Conservation (phyloP, 139 green algal genomes). For the Chlorokybus atmophyticus region DNA sequence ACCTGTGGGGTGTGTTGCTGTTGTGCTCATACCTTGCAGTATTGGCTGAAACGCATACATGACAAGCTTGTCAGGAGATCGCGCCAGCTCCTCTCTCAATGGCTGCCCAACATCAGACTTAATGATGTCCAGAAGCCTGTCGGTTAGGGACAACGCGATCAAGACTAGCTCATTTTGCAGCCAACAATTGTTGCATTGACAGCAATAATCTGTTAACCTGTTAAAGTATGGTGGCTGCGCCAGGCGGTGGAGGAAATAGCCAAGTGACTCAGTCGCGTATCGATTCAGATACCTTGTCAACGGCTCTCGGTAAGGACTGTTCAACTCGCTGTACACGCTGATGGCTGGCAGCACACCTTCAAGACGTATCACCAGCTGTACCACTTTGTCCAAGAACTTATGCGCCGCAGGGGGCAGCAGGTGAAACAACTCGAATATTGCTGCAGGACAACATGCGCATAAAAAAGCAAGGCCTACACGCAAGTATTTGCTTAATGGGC, state of each 20-base stretch:
- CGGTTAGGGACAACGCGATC: too few species aligned
- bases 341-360: constrained; percentile 58
- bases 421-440: constrained; percentile 89
- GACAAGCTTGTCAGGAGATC: constrained; percentile 34
- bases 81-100: constrained; percentile 58
- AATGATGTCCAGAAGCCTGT: constrained; percentile 70
- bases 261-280: constrained; percentile 49
- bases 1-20: too few species aligned
- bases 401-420: constrained; percentile 63
- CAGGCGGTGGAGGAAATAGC: constrained; percentile 36
- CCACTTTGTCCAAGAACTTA: constrained; percentile 83
- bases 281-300: constrained; percentile 70
- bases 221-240: constrained; percentile 24
- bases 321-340: constrained; percentile 40
- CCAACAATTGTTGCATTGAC: too few species aligned
- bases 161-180: too few species aligned
- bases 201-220: too few species aligned
- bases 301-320: constrained; percentile 65
- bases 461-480: too few species aligned
- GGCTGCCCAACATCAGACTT: constrained; percentile 37
- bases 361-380: constrained; percentile 84
- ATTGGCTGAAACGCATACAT: constrained; percentile 7
- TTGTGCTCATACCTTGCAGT: too few species aligned
- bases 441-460: constrained; percentile 14
- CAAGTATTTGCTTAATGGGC: constrained; percentile 1